Conservation (phyloP, 2,329 filamentous ascomycete species). For the Rutstroemia sp. region DNA sequence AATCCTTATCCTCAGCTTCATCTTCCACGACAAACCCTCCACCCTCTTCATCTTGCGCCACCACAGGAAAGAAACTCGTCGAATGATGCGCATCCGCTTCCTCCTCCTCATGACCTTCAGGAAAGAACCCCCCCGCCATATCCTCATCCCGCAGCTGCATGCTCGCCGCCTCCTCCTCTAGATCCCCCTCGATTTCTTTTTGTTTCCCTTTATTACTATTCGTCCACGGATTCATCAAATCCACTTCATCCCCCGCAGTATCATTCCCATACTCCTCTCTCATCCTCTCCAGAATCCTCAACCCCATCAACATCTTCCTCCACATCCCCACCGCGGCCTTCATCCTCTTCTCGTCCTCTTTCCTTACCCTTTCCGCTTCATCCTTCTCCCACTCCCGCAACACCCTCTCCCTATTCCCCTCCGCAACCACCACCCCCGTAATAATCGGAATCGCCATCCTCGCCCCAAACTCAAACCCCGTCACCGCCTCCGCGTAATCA, state of each 20-base stretch:
- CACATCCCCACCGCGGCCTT: slow-evolving; percentile 69
- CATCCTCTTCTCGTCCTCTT: slow-evolving; percentile 76
- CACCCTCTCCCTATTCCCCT: slow-evolving; percentile 67
- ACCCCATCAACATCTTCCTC: slow-evolving; percentile 79
- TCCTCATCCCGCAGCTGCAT: slow-evolving; percentile 38
- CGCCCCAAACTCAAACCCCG: slow-evolving; percentile 93
- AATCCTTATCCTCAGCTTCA: slow-evolving; percentile 11
- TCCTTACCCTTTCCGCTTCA: slow-evolving; percentile 65
- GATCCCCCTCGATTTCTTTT: slow-evolving; percentile 21
- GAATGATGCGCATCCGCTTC: slow-evolving; percentile 23
- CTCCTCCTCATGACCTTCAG: slow-evolving; percentile 46
- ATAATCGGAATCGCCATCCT: slow-evolving; percentile 91
- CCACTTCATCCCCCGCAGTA: slow-evolving; percentile 42
- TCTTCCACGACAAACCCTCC: slow-evolving; percentile 27
- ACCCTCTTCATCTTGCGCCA: slow-evolving; percentile 14
- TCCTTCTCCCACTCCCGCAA: slow-evolving; percentile 74
- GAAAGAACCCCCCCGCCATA: slow-evolving; percentile 54
- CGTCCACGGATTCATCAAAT: slow-evolving; percentile 48
- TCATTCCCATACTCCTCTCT: slow-evolving; percentile 65
- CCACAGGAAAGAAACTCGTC: slow-evolving; percentile 27
- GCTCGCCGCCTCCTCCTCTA: slow-evolving; percentile 21
- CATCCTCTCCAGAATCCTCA: slow-evolving; percentile 75
- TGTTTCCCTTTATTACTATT: slow-evolving; percentile 32
- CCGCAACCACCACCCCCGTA: slow-evolving; percentile 80
- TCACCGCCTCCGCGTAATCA: slow-evolving; percentile 89